A percentile compares a stretch with the other conserved stretches of the same genome.
Conservation (phyloP, 306 rosid genomes). For the Geum urbanum region DNA sequence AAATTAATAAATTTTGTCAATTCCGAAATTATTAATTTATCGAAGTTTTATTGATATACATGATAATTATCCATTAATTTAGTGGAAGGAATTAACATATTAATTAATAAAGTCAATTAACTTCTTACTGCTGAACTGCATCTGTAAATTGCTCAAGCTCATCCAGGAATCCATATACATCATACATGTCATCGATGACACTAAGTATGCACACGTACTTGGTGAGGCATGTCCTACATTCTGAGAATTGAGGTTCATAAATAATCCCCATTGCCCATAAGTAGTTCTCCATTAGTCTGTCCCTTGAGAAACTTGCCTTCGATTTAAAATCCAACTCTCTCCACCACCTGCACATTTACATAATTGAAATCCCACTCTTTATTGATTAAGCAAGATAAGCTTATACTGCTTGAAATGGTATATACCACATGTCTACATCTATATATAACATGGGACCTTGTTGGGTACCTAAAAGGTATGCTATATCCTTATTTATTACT, state of each 20-base stretch:
- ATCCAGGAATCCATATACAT: slow-evolving; percentile 29
- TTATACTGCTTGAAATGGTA: no score
- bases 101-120: no score
- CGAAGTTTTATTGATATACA: no score
- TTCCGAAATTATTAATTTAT: no score
- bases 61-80: no score
- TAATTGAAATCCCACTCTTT: background rate
- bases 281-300: slow-evolving; percentile 32
- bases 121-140: slow-evolving; percentile 20
- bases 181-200: slow-evolving; percentile 32
- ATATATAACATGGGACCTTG: no score
- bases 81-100: no score
- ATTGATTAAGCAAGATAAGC: background rate
- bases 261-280: slow-evolving; percentile 29
- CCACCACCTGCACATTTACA: slow-evolving; percentile 31
- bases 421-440: no score
- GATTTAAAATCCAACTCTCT: slow-evolving; percentile 23
- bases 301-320: slow-evolving; percentile 27
- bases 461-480: no score
- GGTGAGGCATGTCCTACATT: slow-evolving; percentile 30
- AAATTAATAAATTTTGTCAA: no score
- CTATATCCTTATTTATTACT: no score
- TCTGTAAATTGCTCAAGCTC: slow-evolving; percentile 33
- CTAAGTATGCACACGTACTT: slow-evolving; percentile 34
- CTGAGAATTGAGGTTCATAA: slow-evolving; percentile 27